These are phyloP conservation scores for Russula virescens DNA, from an alignment of 768 basidiomycete genomes.

Conservation along the genomic window DNA sequence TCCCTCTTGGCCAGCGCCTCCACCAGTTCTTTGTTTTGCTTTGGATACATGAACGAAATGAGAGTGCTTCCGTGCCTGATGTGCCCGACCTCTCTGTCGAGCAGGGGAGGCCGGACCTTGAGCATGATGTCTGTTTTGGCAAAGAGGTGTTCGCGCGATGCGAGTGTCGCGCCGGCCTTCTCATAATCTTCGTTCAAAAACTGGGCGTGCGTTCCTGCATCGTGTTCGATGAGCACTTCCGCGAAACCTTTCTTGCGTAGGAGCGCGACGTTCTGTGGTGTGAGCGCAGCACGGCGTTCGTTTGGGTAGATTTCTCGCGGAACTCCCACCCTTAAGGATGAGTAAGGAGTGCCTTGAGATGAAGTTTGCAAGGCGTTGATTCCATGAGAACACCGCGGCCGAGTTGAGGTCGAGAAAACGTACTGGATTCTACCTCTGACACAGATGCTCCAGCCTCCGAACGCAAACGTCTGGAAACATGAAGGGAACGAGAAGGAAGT, in stretches of 20 bases:
- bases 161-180: conserved; percentile 73
- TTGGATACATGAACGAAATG: conserved; percentile 80
- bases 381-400: background rate
- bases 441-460: background rate
- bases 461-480: conserved; percentile 12
- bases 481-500: conserved; percentile 4
- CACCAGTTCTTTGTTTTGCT: conserved; percentile 71
- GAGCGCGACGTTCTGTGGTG: conserved; percentile 69
- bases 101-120: conserved; percentile 76
- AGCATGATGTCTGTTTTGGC: conserved; percentile 68
- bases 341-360: conserved; percentile 52
- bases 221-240: conserved; percentile 64
- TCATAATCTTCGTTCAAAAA: conserved; percentile 77
- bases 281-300: conserved; percentile 76
- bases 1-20: conserved; percentile 61
- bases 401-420: background rate
- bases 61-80: conserved; percentile 73
- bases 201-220: conserved; percentile 66
- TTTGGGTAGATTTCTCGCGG: conserved; percentile 72
- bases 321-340: conserved; percentile 67
- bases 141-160: conserved; percentile 67
- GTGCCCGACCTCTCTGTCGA: conserved; percentile 52
- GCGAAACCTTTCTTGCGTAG: conserved; percentile 80
- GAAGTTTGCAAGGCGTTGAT: background rate
- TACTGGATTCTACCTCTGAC: conserved; percentile 18